phyloP scores from a whole-genome alignment of 768 basidiomycete species.

The Suillus subaureus region DNA sequence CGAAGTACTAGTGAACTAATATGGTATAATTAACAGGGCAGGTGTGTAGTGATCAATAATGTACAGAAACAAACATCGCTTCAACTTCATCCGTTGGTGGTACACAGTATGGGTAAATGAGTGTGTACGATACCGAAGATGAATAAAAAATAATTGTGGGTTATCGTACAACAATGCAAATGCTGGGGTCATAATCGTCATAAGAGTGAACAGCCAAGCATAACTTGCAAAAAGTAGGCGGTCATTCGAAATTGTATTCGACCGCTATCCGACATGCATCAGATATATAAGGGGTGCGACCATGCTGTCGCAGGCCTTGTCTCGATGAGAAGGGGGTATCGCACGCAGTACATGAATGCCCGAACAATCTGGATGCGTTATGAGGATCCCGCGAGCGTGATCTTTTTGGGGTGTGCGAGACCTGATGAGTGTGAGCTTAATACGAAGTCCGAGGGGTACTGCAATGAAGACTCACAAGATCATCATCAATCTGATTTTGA shows the following conservation, averaged over 20 bases:
- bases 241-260: conserved; percentile 69
- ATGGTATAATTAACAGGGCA: conserved; percentile 34
- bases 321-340: conserved; percentile 64
- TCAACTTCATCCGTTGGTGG: conserved; percentile 15
- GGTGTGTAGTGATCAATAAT: conserved; percentile 27
- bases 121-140: conserved; percentile 28
- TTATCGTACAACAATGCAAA: conserved; percentile 32
- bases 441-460: conserved; percentile 10
- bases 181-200: conserved; percentile 24
- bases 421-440: conserved; percentile 33
- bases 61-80: conserved; percentile 28
- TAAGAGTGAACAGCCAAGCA: neutral
- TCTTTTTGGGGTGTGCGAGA: conserved; percentile 59
- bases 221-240: neutral
- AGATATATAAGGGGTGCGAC: conserved; percentile 48
- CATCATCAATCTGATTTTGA: conserved; percentile 42
- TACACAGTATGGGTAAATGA: conserved; percentile 21
- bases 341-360: conserved; percentile 75
- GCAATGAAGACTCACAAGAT: conserved; percentile 36
- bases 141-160: conserved; percentile 29
- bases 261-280: conserved; percentile 77
- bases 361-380: conserved; percentile 42
- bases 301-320: conserved; percentile 65
- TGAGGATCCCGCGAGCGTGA: conserved; percentile 48
- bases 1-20: conserved; percentile 28